phyloP scores from a whole-genome alignment of 352 stramenopile genomes.

The Pythium phragmiticola region DNA sequence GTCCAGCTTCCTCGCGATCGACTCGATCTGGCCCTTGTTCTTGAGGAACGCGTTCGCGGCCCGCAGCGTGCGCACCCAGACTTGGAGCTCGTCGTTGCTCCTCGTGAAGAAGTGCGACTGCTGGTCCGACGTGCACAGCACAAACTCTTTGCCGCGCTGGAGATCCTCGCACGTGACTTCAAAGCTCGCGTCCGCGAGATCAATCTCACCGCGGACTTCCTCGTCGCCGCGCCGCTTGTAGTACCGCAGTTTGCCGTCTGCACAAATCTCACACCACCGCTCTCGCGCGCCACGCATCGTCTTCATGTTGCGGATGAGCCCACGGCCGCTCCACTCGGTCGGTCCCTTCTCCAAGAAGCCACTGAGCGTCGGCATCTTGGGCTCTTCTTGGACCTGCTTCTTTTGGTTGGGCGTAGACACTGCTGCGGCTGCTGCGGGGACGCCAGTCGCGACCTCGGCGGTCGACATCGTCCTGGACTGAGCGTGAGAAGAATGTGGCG shows the following conservation, averaged over 20 bases:
- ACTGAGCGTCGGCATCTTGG: conserved; percentile 68
- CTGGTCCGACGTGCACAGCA: conserved; percentile 78
- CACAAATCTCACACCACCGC: conserved; percentile 81
- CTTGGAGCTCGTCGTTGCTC: conserved; percentile 63
- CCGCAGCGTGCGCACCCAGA: conserved; percentile 79
- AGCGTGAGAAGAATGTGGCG: not conserved
- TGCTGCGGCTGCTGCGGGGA: not conserved
- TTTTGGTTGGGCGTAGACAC: not conserved
- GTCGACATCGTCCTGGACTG: conserved; percentile 10
- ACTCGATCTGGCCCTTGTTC: conserved; percentile 39
- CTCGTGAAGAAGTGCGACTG: conserved; percentile 88
- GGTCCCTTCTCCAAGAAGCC: conserved; percentile 85
- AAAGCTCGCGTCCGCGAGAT: conserved; percentile 73
- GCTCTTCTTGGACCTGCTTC: conserved; percentile 30
- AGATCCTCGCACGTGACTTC: conserved; percentile 83
- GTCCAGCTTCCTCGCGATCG: conserved; percentile 32
- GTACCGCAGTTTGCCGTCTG: conserved; percentile 75
- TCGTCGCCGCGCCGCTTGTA: conserved; percentile 86
- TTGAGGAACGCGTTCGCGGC: conserved; percentile 66
- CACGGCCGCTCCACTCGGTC: conserved; percentile 80
- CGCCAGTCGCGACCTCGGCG: not conserved
- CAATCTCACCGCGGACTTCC: conserved; percentile 81
- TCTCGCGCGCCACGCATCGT: conserved; percentile 82
- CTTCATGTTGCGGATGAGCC: conserved; percentile 83
- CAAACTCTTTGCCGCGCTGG: conserved; percentile 71